These are phyloP conservation scores for Neurospora africana DNA, from an alignment of 495 filamentous ascomycete species.

Conservation along the genomic window DNA sequence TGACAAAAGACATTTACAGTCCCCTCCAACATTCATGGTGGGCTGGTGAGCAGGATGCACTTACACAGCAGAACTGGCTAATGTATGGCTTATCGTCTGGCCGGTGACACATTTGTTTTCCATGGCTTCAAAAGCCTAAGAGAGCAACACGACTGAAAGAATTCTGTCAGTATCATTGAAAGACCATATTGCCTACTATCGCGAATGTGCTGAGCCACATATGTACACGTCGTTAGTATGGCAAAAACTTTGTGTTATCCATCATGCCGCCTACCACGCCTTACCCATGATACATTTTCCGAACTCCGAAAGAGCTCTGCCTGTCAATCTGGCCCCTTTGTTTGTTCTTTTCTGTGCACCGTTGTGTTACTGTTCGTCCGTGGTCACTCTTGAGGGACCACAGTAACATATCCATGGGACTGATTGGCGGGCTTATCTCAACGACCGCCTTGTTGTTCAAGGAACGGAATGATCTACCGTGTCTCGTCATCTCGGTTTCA, in stretches of 20 bases:
- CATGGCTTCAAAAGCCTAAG: not conserved
- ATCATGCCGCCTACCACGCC: not conserved
- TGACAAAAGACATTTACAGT: not conserved
- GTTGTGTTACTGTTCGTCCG: not conserved
- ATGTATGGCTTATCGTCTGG: not conserved
- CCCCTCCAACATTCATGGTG: not conserved
- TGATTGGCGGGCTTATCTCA: not conserved
- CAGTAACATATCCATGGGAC: not conserved
- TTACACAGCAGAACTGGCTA: not conserved
- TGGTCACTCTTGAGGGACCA: not conserved
- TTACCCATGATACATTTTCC: not conserved
- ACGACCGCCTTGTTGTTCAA: not conserved
- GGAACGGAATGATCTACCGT: not conserved
- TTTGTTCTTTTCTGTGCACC: not conserved
- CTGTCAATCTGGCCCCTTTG: not conserved
- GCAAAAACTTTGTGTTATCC: not conserved
- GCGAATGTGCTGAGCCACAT: not conserved
- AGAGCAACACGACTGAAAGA: not conserved
- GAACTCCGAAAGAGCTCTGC: not conserved
- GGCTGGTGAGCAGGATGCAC: not conserved
- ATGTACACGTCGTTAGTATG: not conserved
- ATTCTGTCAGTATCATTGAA: not conserved
- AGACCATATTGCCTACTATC: not conserved
- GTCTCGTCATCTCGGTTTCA: not conserved
- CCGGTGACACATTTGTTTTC: not conserved